Evolutionary conservation across 1,284 basidiomycete genomes (phyloP).

Genomic region (Polyporus tsugae): DNA sequence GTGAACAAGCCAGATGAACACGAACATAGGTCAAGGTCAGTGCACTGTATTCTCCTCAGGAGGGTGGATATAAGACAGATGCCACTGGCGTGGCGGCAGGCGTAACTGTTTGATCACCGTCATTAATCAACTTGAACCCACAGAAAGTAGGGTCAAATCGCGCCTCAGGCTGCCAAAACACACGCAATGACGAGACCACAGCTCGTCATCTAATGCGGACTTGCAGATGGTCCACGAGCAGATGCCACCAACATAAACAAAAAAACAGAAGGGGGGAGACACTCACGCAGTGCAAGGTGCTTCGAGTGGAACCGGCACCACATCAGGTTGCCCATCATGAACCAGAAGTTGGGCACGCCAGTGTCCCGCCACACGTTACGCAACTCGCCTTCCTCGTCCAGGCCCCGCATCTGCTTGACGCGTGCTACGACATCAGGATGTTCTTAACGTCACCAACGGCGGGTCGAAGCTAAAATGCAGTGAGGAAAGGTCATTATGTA

Average conservation of each 20-base stretch:
- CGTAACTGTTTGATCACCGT: background rate
- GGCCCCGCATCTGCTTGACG: conserved; percentile 59
- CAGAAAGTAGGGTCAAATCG: background rate
- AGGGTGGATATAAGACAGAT: background rate
- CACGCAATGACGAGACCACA: background rate
- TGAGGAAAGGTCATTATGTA: no score
- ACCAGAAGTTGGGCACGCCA: conserved; percentile 40
- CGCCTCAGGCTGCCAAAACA: no score
- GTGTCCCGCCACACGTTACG: conserved; percentile 39
- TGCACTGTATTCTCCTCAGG: background rate
- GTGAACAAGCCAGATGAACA: background rate
- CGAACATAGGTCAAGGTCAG: background rate
- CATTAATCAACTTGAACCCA: background rate
- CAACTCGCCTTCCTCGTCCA: conserved; percentile 38
- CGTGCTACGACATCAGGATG: conserved; percentile 57
- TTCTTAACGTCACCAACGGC: conserved; percentile 48
- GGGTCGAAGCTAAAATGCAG: conserved; percentile 48
- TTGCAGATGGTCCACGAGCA: background rate
- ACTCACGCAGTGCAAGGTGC: conserved; percentile 49
- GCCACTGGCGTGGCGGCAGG: background rate
- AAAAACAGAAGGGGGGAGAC: background rate
- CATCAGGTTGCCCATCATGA: conserved; percentile 46
- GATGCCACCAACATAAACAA: background rate
- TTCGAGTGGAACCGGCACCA: conserved; percentile 49
- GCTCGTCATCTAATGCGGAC: background rate